phyloP scores from a whole-genome alignment of 2,329 filamentous ascomycete species.

The Aspergillus chevalieri region DNA sequence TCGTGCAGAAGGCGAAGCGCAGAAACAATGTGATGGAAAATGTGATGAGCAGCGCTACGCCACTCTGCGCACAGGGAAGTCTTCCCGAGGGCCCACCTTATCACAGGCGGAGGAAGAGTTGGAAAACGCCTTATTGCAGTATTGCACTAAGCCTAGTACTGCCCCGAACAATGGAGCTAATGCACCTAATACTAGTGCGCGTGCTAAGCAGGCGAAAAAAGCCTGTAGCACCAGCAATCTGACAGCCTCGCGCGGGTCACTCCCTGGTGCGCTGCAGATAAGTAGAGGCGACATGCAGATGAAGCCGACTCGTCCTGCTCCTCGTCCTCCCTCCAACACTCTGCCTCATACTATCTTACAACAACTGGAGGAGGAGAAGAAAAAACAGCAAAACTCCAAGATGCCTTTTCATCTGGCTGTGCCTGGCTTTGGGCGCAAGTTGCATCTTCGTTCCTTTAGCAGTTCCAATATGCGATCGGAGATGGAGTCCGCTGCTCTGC shows the following conservation, averaged over 20 bases:
- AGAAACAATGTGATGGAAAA: no score
- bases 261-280: conserved; percentile 26
- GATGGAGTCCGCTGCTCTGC: conserved; percentile 2
- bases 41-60: background rate
- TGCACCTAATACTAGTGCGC: no score
- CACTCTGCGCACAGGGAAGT: no score
- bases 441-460: conserved; percentile 15
- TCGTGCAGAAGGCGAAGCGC: no score
- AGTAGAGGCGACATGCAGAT: conserved; percentile 29
- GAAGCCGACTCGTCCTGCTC: conserved; percentile 26
- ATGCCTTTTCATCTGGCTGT: conserved; percentile 14
- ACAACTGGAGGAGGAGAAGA: conserved; percentile 1
- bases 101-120: conserved; percentile 33
- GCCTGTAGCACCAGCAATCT: no score
- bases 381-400: conserved; percentile 12
- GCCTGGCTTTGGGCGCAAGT: conserved; percentile 12
- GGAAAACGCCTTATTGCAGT: conserved; percentile 9
- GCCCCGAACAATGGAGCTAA: no score
- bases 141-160: conserved; percentile 2
- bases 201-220: no score
- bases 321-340: conserved; percentile 19
- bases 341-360: conserved; percentile 5
- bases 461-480: conserved; percentile 9
- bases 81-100: conserved; percentile 10
- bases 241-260: conserved; percentile 10